Conservation (phyloP, 2,329 filamentous ascomycete genomes). For the Penicillium occitanis region DNA sequence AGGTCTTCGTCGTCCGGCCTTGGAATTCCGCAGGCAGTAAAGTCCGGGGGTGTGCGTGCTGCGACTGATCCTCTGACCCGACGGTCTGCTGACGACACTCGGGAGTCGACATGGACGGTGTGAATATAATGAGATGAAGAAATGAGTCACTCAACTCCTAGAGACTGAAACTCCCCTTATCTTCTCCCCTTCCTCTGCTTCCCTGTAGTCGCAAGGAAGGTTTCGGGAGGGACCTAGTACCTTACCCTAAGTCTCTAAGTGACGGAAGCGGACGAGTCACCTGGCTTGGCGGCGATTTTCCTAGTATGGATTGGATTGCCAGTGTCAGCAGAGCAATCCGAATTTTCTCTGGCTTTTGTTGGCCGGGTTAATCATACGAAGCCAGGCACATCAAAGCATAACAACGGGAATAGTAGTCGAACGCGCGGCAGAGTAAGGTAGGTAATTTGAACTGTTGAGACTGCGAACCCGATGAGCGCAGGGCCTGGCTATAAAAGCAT, state of each 20-base stretch:
- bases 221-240: not conserved
- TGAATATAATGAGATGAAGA: not conserved
- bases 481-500: slow-evolving; percentile 3
- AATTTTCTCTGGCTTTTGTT: not conserved
- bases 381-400: not conserved
- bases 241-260: not conserved
- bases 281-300: slow-evolving; percentile 1
- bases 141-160: not conserved
- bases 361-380: not conserved
- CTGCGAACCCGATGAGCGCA: not conserved
- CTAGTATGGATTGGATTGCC: not conserved
- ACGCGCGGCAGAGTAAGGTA: not conserved
- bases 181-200: not conserved
- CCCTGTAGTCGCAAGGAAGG: slow-evolving; percentile 1
- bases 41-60: slow-evolving; percentile 7
- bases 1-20: slow-evolving; percentile 16
- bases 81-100: slow-evolving; percentile 18
- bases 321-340: not conserved
- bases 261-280: slow-evolving; percentile 11
- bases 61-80: slow-evolving; percentile 20
- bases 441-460: not conserved
- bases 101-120: slow-evolving; percentile 19
- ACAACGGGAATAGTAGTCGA: not conserved
- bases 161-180: not conserved
- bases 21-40: slow-evolving; percentile 12